Conservation (phyloP, 176 grass and related monocot genomes). For the Cocos nucifera region DNA sequence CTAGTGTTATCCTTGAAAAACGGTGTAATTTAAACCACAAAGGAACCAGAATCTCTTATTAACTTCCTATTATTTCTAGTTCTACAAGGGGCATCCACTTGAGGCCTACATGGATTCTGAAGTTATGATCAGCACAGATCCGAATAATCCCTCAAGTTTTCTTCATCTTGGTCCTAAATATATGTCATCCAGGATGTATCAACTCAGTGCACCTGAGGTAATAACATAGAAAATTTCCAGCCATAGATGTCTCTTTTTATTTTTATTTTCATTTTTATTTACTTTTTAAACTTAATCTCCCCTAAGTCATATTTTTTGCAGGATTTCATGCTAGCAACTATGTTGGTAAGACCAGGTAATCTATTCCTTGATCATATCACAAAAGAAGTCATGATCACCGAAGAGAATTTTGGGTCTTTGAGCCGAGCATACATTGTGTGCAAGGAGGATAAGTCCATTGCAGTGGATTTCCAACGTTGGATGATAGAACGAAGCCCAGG, state of each 20-base stretch:
- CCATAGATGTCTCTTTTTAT: background rate
- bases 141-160: background rate
- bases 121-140: background rate
- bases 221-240: background rate
- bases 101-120: constrained; percentile 6
- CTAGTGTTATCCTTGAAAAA: no score
- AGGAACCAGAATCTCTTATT: no score
- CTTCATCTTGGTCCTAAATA: background rate
- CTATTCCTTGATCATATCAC: background rate
- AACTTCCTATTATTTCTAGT: background rate
- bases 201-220: constrained; percentile 5
- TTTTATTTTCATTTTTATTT: background rate
- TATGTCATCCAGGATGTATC: constrained; percentile 3
- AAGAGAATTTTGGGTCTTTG: background rate
- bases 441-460: constrained; percentile 21
- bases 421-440: constrained; percentile 9
- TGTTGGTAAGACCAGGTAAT: background rate
- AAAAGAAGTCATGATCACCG: background rate
- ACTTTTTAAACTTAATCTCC: no score
- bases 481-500: constrained; percentile 25
- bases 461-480: constrained; percentile 27
- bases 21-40: no score
- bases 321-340: background rate
- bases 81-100: background rate
- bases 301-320: background rate